Percentiles rank a stretch among this genome's conserved stretches.
These are phyloP conservation scores for Diaporthe sp. DNA, from an alignment of 2,329 filamentous ascomycete genomes.

Conservation along the genomic window DNA sequence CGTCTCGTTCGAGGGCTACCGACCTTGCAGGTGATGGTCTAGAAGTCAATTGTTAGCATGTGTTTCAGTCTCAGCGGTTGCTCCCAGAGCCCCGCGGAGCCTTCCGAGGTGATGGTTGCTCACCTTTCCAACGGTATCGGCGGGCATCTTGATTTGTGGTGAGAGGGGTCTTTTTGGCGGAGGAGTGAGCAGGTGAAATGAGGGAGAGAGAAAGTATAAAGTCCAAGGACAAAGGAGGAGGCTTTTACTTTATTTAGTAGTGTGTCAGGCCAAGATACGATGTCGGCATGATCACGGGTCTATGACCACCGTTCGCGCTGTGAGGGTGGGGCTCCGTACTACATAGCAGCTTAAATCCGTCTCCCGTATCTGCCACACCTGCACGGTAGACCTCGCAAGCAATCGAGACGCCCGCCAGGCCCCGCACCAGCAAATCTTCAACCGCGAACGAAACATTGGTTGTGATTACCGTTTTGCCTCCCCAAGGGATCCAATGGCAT, in stretches of 20 bases:
- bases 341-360: constrained; percentile 13
- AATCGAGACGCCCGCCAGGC: constrained; percentile 4
- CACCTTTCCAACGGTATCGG: constrained; percentile 42
- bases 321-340: constrained; percentile 17
- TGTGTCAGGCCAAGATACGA: constrained; percentile 30
- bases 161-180: constrained; percentile 40
- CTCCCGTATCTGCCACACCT: constrained; percentile 9
- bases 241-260: constrained; percentile 26
- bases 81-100: background rate
- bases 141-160: constrained; percentile 35
- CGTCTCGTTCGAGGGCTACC: background rate
- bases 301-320: constrained; percentile 28
- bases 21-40: constrained; percentile 42
- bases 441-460: background rate
- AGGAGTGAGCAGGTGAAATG: constrained; percentile 45
- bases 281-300: constrained; percentile 30
- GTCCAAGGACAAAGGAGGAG: constrained; percentile 43
- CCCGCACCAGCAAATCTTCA: constrained; percentile 23
- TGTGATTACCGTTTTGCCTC: background rate
- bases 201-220: constrained; percentile 39
- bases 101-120: background rate
- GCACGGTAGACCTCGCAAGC: background rate
- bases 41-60: constrained; percentile 28
- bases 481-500: constrained; percentile 14
- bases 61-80: background rate